A percentile compares a stretch with the other conserved stretches of the same genome.
Conservation (phyloP, 768 basidiomycete genomes). For the Xerocomellus amylosporus region DNA sequence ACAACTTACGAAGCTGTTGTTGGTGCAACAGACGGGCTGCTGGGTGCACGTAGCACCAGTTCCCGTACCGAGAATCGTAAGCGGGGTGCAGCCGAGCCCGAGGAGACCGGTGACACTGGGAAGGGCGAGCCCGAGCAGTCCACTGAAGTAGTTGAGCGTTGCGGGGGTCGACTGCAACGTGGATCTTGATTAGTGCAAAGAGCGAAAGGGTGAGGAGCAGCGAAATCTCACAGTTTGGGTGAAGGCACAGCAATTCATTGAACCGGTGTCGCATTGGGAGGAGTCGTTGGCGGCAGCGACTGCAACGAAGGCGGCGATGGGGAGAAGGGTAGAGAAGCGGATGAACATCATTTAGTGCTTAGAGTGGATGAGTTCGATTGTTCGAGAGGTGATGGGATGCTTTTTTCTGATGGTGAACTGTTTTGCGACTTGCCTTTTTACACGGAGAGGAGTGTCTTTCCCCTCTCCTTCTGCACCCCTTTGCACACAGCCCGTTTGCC, state of each 20-base stretch:
- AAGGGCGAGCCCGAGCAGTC: background rate
- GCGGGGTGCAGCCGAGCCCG: conserved; percentile 2
- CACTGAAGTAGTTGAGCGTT: background rate
- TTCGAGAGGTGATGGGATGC: background rate
- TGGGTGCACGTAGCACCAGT: background rate
- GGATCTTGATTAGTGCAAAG: background rate
- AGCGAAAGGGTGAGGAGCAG: too few species aligned
- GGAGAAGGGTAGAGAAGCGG: conserved; percentile 5
- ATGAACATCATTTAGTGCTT: conserved; percentile 5
- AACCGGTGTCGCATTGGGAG: background rate
- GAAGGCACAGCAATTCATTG: conserved; percentile 2
- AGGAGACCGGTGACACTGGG: background rate
- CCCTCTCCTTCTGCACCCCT: too few species aligned
- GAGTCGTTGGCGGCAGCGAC: background rate
- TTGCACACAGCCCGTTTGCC: background rate
- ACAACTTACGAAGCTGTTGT: background rate
- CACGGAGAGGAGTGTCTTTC: background rate
- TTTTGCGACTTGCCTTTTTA: conserved; percentile 5
- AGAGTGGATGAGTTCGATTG: background rate
- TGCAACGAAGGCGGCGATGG: conserved; percentile 10
- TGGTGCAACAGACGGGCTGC: background rate
- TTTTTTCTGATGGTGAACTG: background rate
- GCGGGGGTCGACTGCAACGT: background rate
- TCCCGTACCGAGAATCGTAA: background rate
- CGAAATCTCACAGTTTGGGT: background rate